Percentiles rank a stretch among this genome's conserved stretches.
phyloP scores from a whole-genome alignment of 2,329 filamentous ascomycete species.

The Chalaropsis ovoidea region DNA sequence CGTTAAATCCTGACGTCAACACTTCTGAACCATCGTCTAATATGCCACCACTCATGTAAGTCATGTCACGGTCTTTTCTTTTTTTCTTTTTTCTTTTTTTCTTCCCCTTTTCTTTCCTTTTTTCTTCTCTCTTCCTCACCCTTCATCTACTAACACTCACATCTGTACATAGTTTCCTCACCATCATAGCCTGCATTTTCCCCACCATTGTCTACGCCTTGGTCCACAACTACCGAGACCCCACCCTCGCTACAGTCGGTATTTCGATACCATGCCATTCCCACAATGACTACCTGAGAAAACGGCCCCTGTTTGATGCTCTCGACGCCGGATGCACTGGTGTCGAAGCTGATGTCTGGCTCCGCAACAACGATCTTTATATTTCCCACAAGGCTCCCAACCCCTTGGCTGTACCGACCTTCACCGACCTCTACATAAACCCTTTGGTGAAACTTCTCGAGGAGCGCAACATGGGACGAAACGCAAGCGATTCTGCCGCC shows the following conservation, averaged over 20 bases:
- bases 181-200: slow-evolving; percentile 13
- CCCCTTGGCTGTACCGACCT: slow-evolving; percentile 43
- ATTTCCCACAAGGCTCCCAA: slow-evolving; percentile 46
- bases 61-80: neutral
- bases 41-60: slow-evolving; percentile 9
- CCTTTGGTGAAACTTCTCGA: slow-evolving; percentile 52
- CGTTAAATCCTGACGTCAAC: neutral
- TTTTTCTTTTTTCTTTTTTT: too few relatives aligned
- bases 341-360: slow-evolving; percentile 61
- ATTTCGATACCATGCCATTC: slow-evolving; percentile 52
- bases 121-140: neutral
- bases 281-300: slow-evolving; percentile 63
- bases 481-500: slow-evolving; percentile 31
- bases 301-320: slow-evolving; percentile 53
- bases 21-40: neutral
- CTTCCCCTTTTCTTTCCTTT: neutral
- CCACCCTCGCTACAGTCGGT: slow-evolving; percentile 29
- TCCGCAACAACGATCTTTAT: slow-evolving; percentile 44
- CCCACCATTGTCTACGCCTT: slow-evolving; percentile 10
- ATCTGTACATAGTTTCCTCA: neutral
- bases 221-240: neutral
- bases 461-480: slow-evolving; percentile 38
- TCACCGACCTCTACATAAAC: slow-evolving; percentile 52
- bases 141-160: neutral
- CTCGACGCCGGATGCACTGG: slow-evolving; percentile 50